Evolutionary conservation across 805 yeast species (phyloP), one percentile per base, ranked within the genome.

Genomic region (Ogataea wickerhamii): DNA sequence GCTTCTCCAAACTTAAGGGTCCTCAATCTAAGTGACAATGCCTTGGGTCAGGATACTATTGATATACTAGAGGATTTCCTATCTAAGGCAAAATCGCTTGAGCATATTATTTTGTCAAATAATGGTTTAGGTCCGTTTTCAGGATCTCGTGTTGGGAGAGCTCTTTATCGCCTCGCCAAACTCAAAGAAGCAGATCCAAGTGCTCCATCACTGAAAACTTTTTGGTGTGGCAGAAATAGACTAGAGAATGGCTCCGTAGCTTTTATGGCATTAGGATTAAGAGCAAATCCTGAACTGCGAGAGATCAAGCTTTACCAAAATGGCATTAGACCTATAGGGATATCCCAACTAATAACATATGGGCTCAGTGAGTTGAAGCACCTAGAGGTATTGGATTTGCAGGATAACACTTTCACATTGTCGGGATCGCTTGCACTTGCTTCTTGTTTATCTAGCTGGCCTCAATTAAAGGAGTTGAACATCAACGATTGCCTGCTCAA

Each of bases 101-200:
- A 86, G 63, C 96, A 93, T 59, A 74, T 93, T 61, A 80, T 87
- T 49, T 70, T 93, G 45, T 82, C 96, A 32, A 93, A 93, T 66
- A 93, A 93, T 61, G 99, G 99, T 39, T 82, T 93, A 79, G 99
- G 99, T 24, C 99, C 99, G 18, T 84, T 84, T 60, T 95, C 98
- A 1, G 98, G 99, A 53, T 82, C 91, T 40, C 77, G 95, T 60
- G 85, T 93, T 45, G 99, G 97, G 43, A 78, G 79, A 52, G 86
- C 96, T 4, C 74, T 93, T 32, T 86, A 70, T 65, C 72, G 74
- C 50, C 73, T 91, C 36, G 81, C 80, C 40, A 88, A 88, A 64
- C 60, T 68, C 47, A 61, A 61, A 34, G 58, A 61, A n/a, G 52
- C 58, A 21, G 37, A 48, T 18, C 38, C 40, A 3, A 17, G 36